Evolutionary conservation across 2,329 filamentous ascomycete genomes (phyloP).

Genomic region (Conoideocrella luteorostrata): DNA sequence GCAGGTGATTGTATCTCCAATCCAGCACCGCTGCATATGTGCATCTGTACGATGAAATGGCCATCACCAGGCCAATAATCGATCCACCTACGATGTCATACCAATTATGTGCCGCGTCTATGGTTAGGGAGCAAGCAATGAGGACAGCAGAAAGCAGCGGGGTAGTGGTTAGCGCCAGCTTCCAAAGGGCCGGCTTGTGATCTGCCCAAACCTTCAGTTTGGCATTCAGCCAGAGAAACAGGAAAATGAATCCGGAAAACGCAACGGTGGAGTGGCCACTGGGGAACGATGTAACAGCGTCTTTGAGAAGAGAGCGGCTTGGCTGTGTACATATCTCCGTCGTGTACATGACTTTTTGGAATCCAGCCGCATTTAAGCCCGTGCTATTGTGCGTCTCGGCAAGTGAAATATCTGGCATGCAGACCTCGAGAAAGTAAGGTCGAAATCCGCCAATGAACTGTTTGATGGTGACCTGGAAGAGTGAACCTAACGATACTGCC

Average conservation of each 20-base stretch:
- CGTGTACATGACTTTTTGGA: conserved; percentile 56
- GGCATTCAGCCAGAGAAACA: conserved; percentile 64
- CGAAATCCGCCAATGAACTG: conserved; percentile 58
- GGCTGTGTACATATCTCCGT: conserved; percentile 53
- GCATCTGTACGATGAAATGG: conserved; percentile 58
- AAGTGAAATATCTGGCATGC: conserved; percentile 48
- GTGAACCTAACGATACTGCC: conserved; percentile 49
- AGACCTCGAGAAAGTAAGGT: conserved; percentile 59
- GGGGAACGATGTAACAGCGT: conserved; percentile 59
- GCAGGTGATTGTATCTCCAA: conserved; percentile 62
- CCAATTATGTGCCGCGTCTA: conserved; percentile 63
- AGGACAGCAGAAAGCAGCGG: conserved; percentile 56
- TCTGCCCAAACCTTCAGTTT: conserved; percentile 66
- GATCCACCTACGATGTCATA: conserved; percentile 62
- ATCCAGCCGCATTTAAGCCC: conserved; percentile 42
- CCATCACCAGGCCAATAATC: conserved; percentile 55
- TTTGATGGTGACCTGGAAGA: conserved; percentile 63
- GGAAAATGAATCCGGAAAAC: conserved; percentile 56
- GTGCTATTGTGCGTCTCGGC: conserved; percentile 32
- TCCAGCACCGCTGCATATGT: conserved; percentile 64
- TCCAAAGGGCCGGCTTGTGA: conserved; percentile 62
- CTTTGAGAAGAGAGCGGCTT: conserved; percentile 48
- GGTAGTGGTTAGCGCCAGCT: conserved; percentile 49
- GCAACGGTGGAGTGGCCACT: conserved; percentile 62
- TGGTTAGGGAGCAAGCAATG: conserved; percentile 54